Base-by-base conservation (phyloP, 805 yeast genomes). In the Nakazawaea laoshanensis region DNA sequence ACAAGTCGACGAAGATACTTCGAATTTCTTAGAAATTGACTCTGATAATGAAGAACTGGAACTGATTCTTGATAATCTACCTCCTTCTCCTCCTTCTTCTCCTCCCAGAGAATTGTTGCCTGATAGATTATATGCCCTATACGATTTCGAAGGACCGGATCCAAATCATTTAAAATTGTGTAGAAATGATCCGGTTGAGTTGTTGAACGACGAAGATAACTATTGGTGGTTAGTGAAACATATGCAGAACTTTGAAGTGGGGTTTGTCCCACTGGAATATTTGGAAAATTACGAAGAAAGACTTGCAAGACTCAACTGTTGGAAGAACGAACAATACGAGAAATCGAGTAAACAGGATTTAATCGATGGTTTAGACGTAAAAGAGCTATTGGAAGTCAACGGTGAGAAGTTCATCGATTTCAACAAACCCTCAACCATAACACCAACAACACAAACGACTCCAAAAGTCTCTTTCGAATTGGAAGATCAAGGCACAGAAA, bases 181-280 rank as follows among this genome's bases (percentile, higher is more conserved):
- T 14, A 75, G 85, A 42, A 88, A 89, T 48, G 95, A 86, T 46
- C 77, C 94, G 2, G 89, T 94, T 42, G 63, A 71, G 27, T 59
- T 92, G 13, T 59, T 92, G 22, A 87, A 86, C 49, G 98, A 92
- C 49, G 77, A 82, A 30, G 96, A 92, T 56, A 71, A 84, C 40
- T 92, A 92, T 57, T 92, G 98, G 98, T 92, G 98, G 97, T 63
- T 89, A 8, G 89, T 92, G 19, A 53, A 61, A 19, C 66, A 70
- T 37, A 37, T 60, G 29, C 49, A 54, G 10, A 61, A 57, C 39
- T 77, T 77, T 3, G 69, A 76, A 43, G 76, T 89, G 33, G 98
- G 98, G 1, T 92, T 88, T 61, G 94, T 94, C 2, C 98, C 98
- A 1, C 97, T 96, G 1, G 98, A 92, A 53, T 75, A 92, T 37